Base-by-base conservation (phyloP, 176 grass and related monocot species). In the Luzula sylvatica region DNA sequence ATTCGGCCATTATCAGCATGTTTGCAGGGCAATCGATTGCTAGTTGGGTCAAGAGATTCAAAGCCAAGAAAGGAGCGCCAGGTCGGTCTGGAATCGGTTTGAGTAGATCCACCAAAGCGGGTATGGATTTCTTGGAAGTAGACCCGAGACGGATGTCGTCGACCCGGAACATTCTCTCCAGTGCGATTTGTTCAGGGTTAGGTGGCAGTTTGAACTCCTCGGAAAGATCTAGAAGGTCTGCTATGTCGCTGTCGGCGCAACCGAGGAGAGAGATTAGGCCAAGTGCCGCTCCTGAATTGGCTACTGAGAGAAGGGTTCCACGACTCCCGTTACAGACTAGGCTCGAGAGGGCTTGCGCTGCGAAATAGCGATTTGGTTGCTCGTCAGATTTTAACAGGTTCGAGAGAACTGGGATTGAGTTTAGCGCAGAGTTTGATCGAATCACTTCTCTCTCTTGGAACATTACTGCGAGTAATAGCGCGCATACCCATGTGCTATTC, bases 21-120 rank as follows among this genome's bases (percentile, higher is more conserved):
- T 99, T 99, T 74, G 69, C 67, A 11, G 72, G 56, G 58, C 86
- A 92, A 80, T 99, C 93, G 65, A 80, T 23, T 62, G 86, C 81
- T 74, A 92, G 40, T 20, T 99, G 93, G 41, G 86, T 83, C 65
- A 99, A 69, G 73, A 99, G 75, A 71, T 78, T 63, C 48, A 99
- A 86, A 23, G 93, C 68, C 75, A 99, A 75, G 76, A 77, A 90
- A 78, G 93, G 93, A 79, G 93, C 93, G 54, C 93, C 86, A 65
- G 93, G 93, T 78, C 93, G 71, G 51, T 92, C 93, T 47, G 93
- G 93, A 72, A 99, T 99, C 42, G 93, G 93, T 74, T 99, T 99
- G 65, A 99, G 86, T 66, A 99, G 65, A 80, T 99, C 86, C 67
- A 99, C 93, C 77, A 99, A 86, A 76, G 72, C 65, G 75, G 86